These are phyloP conservation scores for Ilyonectria robusta DNA, from an alignment of 2,329 filamentous ascomycete species.

Conservation along the genomic window DNA sequence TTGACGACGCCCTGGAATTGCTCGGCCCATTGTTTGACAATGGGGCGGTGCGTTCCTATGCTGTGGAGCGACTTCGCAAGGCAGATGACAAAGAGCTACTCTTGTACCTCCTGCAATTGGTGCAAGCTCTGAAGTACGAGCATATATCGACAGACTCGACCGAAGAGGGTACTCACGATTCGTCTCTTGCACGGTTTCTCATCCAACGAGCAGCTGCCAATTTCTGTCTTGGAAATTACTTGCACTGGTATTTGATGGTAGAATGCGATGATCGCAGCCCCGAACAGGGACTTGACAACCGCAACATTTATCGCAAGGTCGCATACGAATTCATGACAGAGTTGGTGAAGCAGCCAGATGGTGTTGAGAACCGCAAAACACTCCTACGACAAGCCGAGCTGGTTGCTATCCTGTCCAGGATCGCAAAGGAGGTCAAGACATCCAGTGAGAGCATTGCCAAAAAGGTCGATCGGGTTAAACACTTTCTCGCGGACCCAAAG, in stretches of 20 bases:
- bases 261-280: slow-evolving; percentile 90
- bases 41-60: slow-evolving; percentile 88
- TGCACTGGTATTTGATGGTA: slow-evolving; percentile 99
- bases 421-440: slow-evolving; percentile 89
- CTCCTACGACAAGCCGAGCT: slow-evolving; percentile 91
- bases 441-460: slow-evolving; percentile 82
- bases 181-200: slow-evolving; percentile 89
- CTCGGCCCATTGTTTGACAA: slow-evolving; percentile 95
- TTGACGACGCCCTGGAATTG: slow-evolving; percentile 95
- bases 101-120: slow-evolving; percentile 91
- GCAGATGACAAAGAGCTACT: slow-evolving; percentile 93
- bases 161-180: slow-evolving; percentile 77
- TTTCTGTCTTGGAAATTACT: slow-evolving; percentile 91
- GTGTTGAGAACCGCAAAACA: slow-evolving; percentile 80
- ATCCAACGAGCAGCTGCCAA: slow-evolving; percentile 90
- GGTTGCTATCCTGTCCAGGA: slow-evolving; percentile 86
- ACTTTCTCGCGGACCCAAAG: slow-evolving; percentile 87
- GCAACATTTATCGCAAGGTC: slow-evolving; percentile 90
- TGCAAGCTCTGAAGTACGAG: slow-evolving; percentile 96
- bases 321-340: slow-evolving; percentile 97
- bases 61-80: slow-evolving; percentile 91
- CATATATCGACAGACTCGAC: slow-evolving; percentile 73
- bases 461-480: slow-evolving; percentile 88
- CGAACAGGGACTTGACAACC: slow-evolving; percentile 81
- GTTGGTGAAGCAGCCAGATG: slow-evolving; percentile 79